A percentile compares a stretch with the other conserved stretches of the same genome.
These are phyloP conservation scores for Cutaneotrichosporon sp. DNA, from an alignment of 1,284 basidiomycete genomes.

Conservation along the genomic window DNA sequence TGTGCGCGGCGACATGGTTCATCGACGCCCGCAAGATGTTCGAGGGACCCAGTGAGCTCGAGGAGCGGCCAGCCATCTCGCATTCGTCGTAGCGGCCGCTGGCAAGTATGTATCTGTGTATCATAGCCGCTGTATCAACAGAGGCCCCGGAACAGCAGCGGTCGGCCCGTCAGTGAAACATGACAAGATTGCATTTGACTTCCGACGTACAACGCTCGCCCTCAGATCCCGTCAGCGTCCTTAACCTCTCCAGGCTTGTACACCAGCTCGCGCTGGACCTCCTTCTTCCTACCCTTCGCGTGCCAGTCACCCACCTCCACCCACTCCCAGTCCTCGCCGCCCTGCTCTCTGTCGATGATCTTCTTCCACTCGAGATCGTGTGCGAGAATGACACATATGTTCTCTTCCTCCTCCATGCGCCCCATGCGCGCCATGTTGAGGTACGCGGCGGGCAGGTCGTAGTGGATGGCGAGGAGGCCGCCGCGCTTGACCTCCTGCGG, in stretches of 20 bases:
- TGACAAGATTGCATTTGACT: not conserved
- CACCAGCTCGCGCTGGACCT: constrained; percentile 18
- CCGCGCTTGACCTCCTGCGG: constrained; percentile 15
- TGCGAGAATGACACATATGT: constrained; percentile 19
- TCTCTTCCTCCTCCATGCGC: constrained; percentile 27
- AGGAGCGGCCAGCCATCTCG: not conserved
- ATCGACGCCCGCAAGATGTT: constrained; percentile 49
- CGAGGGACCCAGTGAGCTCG: constrained; percentile 37
- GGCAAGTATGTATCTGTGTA: too few species aligned
- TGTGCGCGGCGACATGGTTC: constrained; percentile 49
- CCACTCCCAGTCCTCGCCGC: constrained; percentile 22
- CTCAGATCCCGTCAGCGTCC: constrained; percentile 4
- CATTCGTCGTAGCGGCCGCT: not conserved
- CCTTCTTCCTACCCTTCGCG: constrained; percentile 17
- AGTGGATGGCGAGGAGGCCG: constrained; percentile 23
- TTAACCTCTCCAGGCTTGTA: constrained; percentile 8
- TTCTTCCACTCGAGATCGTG: constrained; percentile 28
- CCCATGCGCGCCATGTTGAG: constrained; percentile 25
- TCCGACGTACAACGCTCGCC: not conserved
- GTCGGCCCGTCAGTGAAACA: not conserved
- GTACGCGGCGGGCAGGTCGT: constrained; percentile 22
- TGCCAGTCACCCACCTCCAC: constrained; percentile 21
- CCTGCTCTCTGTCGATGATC: constrained; percentile 16
- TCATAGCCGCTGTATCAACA: too few species aligned
- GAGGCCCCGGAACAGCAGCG: too few species aligned